Evolutionary conservation across 2,329 filamentous ascomycete genomes (phyloP), one percentile per base, ranked within the genome.

Genomic region (Curvularia lunata): DNA sequence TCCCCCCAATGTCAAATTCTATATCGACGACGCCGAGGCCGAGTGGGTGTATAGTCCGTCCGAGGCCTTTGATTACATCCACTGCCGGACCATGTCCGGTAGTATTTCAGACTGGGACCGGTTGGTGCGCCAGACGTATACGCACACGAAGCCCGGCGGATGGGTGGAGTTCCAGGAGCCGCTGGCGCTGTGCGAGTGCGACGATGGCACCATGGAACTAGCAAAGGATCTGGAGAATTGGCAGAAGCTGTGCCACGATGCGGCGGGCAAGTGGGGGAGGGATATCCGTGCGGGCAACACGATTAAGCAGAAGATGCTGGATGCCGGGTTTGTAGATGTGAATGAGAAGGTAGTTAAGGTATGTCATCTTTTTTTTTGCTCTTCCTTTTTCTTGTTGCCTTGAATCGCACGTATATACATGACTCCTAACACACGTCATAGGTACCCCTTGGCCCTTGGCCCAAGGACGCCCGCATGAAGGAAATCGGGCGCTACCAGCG

Each of bases 391-490:
- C 8, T 34, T 8, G 13, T 34, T 5, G 25, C 25, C 25, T 27
- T 27, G 25, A 27, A 27, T 8, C 25, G n/a, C n/a, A n/a, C n/a
- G n/a, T n/a, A n/a, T n/a, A 8, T 27, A 5, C 32, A 34, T 16
- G 13, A 13, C 13, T 46, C 13, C 58, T 61, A 41, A 67, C 47
- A 37, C 30, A 25, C 34, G 28, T 27, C 9, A 38, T 16, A 75
- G 72, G 61, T 76, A 23, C 74, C 74, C 13, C 62, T 75, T 23
- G 73, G 73, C 13, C 68, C 72, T 1, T 84, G 82, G 82, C 76
- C 81, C 5, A 79, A 79, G 49, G 80, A 83, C 48, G 74, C 76
- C 1, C 79, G 78, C 52, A 78, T 82, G 76, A 84, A 83, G 64
- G 78, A 81, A 61, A 77, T 84, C 21, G 81, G 82, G 16, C 71